Conservation (phyloP, 352 stramenopile species). For the Globisporangium rhizosaccharum region DNA sequence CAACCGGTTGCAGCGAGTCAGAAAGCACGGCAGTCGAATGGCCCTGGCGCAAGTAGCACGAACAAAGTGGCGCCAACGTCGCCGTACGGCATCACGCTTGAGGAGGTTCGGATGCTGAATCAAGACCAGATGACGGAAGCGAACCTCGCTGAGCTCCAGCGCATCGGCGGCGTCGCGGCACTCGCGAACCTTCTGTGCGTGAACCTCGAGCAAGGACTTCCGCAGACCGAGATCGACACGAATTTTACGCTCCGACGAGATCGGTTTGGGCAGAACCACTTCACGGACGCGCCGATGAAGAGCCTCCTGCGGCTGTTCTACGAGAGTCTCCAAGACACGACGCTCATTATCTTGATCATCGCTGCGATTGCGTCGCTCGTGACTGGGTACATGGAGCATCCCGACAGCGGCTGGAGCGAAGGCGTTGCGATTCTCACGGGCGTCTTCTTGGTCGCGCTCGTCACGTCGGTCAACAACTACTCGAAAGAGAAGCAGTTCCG, state of each 20-base stretch:
- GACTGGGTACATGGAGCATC: conserved; percentile 74
- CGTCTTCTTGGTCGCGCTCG: conserved; percentile 91
- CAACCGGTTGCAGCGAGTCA: conserved; percentile 18
- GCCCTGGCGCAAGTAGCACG: conserved; percentile 12
- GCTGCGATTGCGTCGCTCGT: conserved; percentile 83
- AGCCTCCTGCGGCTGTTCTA: conserved; percentile 75
- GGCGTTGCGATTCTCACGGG: conserved; percentile 92
- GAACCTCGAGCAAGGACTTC: conserved; percentile 57
- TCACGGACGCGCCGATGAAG: conserved; percentile 78
- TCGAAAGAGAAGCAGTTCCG: conserved; percentile 91
- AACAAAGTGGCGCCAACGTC: conserved; percentile 71
- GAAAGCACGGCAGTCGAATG: conserved; percentile 24
- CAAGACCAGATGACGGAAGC: conserved; percentile 79
- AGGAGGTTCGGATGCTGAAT: conserved; percentile 65
- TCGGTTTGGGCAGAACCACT: conserved; percentile 58
- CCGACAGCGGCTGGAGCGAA: conserved; percentile 90
- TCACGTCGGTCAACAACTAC: conserved; percentile 96
- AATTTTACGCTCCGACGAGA: conserved; percentile 46
- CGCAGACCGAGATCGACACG: conserved; percentile 52
- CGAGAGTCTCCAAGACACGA: conserved; percentile 88
- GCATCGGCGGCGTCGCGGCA: conserved; percentile 46
- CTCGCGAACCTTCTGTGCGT: conserved; percentile 67
- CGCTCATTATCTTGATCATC: conserved; percentile 86
- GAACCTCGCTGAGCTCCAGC: conserved; percentile 53
- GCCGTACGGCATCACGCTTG: conserved; percentile 63